Evolutionary conservation across 192 early-diverging fungal genomes (phyloP).

Genomic region (Thamnidium elegans): DNA sequence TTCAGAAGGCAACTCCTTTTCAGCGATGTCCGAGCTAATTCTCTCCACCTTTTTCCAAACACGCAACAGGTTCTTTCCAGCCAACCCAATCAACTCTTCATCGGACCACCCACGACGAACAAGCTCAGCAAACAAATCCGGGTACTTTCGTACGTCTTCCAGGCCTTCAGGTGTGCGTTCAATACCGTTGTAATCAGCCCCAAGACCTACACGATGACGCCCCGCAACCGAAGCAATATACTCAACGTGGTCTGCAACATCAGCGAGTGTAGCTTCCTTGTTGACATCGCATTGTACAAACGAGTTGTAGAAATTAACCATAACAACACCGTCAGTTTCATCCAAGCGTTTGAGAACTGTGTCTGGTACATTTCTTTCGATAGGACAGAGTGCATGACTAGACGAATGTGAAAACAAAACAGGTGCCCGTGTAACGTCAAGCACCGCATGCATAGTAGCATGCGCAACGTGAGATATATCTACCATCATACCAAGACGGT

Average conservation of each 20-base stretch:
- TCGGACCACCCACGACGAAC: conserved; percentile 38
- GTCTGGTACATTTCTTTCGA: conserved; percentile 62
- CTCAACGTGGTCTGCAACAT: conserved; percentile 58
- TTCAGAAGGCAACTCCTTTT: conserved; percentile 20
- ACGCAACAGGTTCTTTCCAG: conserved; percentile 41
- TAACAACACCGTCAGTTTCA: conserved; percentile 57
- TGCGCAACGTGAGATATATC: conserved; percentile 65
- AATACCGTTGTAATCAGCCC: conserved; percentile 66
- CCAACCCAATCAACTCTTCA: conserved; percentile 37
- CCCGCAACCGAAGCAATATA: conserved; percentile 54
- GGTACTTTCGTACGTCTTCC: conserved; percentile 49
- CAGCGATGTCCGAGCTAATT: conserved; percentile 26
- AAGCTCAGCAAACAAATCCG: conserved; percentile 37
- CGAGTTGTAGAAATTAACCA: conserved; percentile 58
- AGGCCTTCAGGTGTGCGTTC: conserved; percentile 43
- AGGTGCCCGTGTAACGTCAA: conserved; percentile 51
- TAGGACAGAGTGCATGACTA: conserved; percentile 47
- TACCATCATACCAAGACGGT: conserved; percentile 68
- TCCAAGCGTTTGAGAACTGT: conserved; percentile 41
- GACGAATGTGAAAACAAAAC: conserved; percentile 63
- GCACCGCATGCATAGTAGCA: conserved; percentile 55
- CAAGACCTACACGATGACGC: conserved; percentile 54
- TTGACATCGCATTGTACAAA: conserved; percentile 42
- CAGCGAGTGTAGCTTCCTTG: conserved; percentile 30
- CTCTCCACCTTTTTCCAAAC: conserved; percentile 38